Evolutionary conservation across 768 basidiomycete species (phyloP).

Genomic region (Tremella yokohamensis): DNA sequence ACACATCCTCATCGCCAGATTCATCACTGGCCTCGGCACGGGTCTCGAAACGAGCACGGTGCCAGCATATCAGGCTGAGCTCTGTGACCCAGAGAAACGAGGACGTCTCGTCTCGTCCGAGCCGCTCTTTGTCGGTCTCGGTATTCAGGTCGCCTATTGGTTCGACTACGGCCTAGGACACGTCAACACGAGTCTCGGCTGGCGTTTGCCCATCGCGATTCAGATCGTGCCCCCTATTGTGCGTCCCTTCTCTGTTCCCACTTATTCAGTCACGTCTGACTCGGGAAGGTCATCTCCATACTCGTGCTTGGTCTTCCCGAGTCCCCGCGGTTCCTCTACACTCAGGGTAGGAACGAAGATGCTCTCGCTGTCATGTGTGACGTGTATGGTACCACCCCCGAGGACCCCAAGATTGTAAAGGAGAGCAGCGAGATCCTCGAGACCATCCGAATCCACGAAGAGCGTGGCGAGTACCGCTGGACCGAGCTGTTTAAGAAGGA

Average conservation of each 20-base stretch:
- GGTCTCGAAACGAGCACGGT: not conserved
- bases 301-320: slow-evolving; percentile 3
- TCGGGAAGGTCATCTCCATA: not conserved
- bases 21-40: too few relatives aligned
- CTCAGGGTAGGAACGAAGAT: not conserved
- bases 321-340: not conserved
- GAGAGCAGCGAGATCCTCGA: slow-evolving; percentile 4
- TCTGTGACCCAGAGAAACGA: not conserved
- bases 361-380: not conserved
- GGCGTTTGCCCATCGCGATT: too few relatives aligned
- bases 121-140: too few relatives aligned
- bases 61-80: not conserved
- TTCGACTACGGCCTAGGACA: too few relatives aligned
- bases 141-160: too few relatives aligned
- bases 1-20: too few relatives aligned
- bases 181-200: too few relatives aligned
- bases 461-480: slow-evolving; percentile 3
- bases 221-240: too few relatives aligned
- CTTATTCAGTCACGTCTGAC: too few relatives aligned
- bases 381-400: not conserved
- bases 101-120: too few relatives aligned
- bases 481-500: not conserved
- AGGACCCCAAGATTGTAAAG: not conserved
- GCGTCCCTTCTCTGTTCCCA: too few relatives aligned
- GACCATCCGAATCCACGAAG: not conserved